These are phyloP conservation scores for Polyplosphaeria fusca DNA, from an alignment of 495 filamentous ascomycete species.

Conservation along the genomic window DNA sequence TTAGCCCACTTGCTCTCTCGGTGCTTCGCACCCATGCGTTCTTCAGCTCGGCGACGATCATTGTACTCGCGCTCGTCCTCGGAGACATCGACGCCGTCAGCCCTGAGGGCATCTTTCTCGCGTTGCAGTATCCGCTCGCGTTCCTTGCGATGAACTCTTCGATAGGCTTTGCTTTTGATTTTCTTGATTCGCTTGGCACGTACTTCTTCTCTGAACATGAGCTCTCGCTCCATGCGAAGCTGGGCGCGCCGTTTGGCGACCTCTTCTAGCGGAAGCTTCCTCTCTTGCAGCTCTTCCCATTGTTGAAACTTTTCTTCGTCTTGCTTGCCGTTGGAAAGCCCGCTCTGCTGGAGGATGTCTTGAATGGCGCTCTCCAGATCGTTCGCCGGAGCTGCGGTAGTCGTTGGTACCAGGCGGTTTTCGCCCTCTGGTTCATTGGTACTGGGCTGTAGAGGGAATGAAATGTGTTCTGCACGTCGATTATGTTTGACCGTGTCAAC, in stretches of 20 bases:
- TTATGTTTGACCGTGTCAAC: constrained; percentile 92
- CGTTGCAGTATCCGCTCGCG: constrained; percentile 66
- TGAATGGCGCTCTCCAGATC: constrained; percentile 82
- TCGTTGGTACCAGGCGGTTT: constrained; percentile 54
- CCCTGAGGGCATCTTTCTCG: constrained; percentile 64
- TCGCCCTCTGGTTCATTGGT: constrained; percentile 47
- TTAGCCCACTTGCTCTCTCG: constrained; percentile 95
- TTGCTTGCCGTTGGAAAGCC: constrained; percentile 62
- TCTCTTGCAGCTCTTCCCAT: constrained; percentile 67
- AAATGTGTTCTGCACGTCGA: constrained; percentile 82
- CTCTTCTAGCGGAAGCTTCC: constrained; percentile 65
- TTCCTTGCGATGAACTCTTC: constrained; percentile 86
- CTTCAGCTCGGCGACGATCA: constrained; percentile 77
- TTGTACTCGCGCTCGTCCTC: constrained; percentile 77
- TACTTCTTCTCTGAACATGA: constrained; percentile 86
- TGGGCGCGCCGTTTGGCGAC: constrained; percentile 70
- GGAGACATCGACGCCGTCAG: constrained; percentile 63
- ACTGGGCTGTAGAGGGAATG: constrained; percentile 78
- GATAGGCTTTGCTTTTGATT: constrained; percentile 94
- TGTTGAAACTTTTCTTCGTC: constrained; percentile 63
- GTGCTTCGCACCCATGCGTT: constrained; percentile 85
- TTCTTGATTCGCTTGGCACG: constrained; percentile 92
- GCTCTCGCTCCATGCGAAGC: constrained; percentile 73
- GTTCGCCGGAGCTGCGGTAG: constrained; percentile 59
- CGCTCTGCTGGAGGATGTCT: constrained; percentile 83